A percentile compares a stretch with the other conserved stretches of the same genome.
phyloP scores from a whole-genome alignment of 2,329 filamentous ascomycete species.

The Ceratocystis eucalypticola region DNA sequence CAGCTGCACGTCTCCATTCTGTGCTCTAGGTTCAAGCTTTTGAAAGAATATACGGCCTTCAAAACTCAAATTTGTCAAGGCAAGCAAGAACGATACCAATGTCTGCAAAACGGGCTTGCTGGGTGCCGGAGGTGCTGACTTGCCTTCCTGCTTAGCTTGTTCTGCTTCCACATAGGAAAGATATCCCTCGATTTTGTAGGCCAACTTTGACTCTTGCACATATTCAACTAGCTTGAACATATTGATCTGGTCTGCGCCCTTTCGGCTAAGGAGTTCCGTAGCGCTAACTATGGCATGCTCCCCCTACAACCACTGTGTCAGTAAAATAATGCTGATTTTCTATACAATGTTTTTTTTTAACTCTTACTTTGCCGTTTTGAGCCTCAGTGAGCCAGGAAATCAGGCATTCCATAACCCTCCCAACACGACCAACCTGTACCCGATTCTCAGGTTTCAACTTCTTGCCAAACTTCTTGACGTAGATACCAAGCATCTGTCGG shows the following conservation, averaged over 20 bases:
- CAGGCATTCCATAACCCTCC: conserved; percentile 69
- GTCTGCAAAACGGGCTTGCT: conserved; percentile 41
- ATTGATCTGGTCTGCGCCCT: conserved; percentile 90
- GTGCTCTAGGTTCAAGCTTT: conserved; percentile 27
- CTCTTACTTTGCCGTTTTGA: conserved; percentile 34
- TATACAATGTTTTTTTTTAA: not conserved
- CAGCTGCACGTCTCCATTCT: conserved; percentile 41
- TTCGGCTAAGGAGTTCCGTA: conserved; percentile 60
- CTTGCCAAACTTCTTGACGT: conserved; percentile 78
- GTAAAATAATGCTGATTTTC: not conserved
- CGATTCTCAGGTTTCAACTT: conserved; percentile 81
- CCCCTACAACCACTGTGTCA: conserved; percentile 23
- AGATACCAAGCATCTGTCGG: conserved; percentile 62
- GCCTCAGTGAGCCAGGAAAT: conserved; percentile 51
- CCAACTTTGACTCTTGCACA: conserved; percentile 80
- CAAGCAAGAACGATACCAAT: conserved; percentile 52
- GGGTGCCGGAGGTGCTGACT: conserved; percentile 11
- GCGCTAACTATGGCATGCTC: conserved; percentile 56
- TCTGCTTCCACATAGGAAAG: conserved; percentile 46
- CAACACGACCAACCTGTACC: conserved; percentile 78
- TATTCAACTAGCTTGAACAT: conserved; percentile 79
- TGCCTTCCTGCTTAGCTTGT: conserved; percentile 26
- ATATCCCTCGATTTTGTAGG: conserved; percentile 90
- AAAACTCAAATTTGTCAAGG: conserved; percentile 72
- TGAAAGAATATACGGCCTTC: conserved; percentile 55